phyloP scores from a whole-genome alignment of 768 basidiomycete species.

The Russula dissimulans region DNA sequence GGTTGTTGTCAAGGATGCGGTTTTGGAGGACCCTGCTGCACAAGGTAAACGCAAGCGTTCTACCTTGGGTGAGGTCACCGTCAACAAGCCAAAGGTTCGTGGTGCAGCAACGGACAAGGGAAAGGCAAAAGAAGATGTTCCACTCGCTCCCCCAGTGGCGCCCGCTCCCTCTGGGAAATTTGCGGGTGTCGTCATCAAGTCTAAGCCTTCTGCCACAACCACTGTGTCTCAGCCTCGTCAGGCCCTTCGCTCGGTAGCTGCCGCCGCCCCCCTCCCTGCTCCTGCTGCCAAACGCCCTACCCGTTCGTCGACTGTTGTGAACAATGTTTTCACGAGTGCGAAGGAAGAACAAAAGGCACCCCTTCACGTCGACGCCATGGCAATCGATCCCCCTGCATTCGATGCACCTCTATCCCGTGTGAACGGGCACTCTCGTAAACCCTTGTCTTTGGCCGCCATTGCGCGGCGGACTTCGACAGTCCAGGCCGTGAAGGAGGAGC shows the following conservation, averaged over 20 bases:
- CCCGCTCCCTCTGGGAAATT: constrained; percentile 37
- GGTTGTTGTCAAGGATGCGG: constrained; percentile 32
- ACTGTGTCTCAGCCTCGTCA: constrained; percentile 31
- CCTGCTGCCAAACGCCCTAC: constrained; percentile 21
- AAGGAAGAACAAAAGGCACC: constrained; percentile 23
- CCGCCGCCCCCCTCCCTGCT: background rate
- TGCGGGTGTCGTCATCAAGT: constrained; percentile 52
- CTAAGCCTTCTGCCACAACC: constrained; percentile 40
- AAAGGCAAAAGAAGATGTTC: constrained; percentile 39
- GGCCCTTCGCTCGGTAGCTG: constrained; percentile 44
- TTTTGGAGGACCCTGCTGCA: constrained; percentile 36
- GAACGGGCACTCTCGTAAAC: constrained; percentile 16
- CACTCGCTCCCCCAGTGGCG: constrained; percentile 19
- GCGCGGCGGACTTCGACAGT: background rate
- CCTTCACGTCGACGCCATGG: constrained; percentile 44
- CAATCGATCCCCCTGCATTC: constrained; percentile 26
- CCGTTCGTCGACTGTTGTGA: constrained; percentile 21
- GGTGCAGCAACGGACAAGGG: constrained; percentile 37
- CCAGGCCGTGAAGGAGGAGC: constrained; percentile 1
- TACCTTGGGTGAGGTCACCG: constrained; percentile 66
- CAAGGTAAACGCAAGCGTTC: constrained; percentile 68
- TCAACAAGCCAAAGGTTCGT: constrained; percentile 35
- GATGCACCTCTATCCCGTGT: constrained; percentile 25
- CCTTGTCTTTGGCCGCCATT: background rate
- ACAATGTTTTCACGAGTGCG: constrained; percentile 26